Evolutionary conservation across 1,139 yeast species (phyloP).

Genomic region (Scheffersomyces titani): DNA sequence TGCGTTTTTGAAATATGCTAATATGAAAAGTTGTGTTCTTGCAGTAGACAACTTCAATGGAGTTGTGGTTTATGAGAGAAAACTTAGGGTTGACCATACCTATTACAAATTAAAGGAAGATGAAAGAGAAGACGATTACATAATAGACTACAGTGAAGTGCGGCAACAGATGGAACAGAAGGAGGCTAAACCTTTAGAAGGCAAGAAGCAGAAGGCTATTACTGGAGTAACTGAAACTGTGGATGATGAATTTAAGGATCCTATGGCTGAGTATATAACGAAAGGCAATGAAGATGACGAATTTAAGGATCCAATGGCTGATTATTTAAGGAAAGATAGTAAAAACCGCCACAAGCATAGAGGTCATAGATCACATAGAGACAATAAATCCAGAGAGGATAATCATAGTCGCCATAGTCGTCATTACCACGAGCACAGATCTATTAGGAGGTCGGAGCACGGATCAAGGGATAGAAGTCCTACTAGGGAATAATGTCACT

Average conservation of each 20-base stretch:
- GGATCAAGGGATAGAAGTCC: slow-evolving; percentile 3
- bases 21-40: slow-evolving; percentile 74
- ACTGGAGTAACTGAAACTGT: slow-evolving; percentile 12
- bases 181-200: background rate
- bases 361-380: slow-evolving; percentile 6
- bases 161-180: slow-evolving; percentile 10
- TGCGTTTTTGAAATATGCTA: slow-evolving; percentile 82
- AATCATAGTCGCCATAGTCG: background rate
- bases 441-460: background rate
- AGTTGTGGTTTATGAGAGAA: slow-evolving; percentile 56
- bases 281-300: slow-evolving; percentile 10
- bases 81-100: slow-evolving; percentile 75
- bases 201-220: slow-evolving; percentile 1
- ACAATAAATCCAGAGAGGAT: slow-evolving; percentile 5
- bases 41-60: slow-evolving; percentile 93
- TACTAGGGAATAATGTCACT: background rate
- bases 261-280: slow-evolving; percentile 10
- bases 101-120: slow-evolving; percentile 58
- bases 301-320: slow-evolving; percentile 17
- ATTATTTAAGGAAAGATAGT: background rate
- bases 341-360: slow-evolving; percentile 7
- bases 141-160: slow-evolving; percentile 32
- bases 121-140: slow-evolving; percentile 47
- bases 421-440: background rate
- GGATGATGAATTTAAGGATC: slow-evolving; percentile 18